Base-by-base conservation (phyloP, 371 early-diverging fungal genomes). In the Circinella minor region DNA sequence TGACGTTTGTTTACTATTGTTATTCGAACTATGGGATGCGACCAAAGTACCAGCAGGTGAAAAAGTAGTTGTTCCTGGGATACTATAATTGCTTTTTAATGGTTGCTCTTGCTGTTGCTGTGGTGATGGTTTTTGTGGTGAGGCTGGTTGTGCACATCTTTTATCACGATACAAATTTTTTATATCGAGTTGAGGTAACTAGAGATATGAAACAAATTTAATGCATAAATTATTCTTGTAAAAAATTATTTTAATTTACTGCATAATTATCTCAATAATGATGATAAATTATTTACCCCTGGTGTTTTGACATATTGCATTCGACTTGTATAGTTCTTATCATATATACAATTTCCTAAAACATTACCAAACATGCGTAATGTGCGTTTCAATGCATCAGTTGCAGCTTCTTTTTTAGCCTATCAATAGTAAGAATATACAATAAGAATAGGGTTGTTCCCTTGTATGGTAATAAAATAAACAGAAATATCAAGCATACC, bases 371-470 rank as follows among this genome's bases (percentile, higher is more conserved):
- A 99, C 67, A 88, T 85, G 8, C 95, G 89, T 66, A 99, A 73
- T 0, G 98, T 92, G 49, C 99, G 86, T 81, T 99, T 99, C 37
- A 97, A 68, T 0, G 90, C 98, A 82, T 99, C 99, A 0, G 99
- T 99, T 0, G 88, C 88, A 1, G 99, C 96, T 78, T 98, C 98
- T 72, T 99, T 99, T 73, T 91, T 93, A 6, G 96, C 96, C 87
- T 92, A 69, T 20, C 17, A 5, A 14, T 39, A 36, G 3, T 54
- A 27, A 27, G 27, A 27, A 27, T 27, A 27, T 27, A 27, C 27
- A 20, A 67, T 47, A 38, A 47, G 15, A 15, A 47, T 47, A 11
- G 47, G 15, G 47, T 15, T 15, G 47, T 47, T 15, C 15, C 47
- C 15, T 47, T 47, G 47, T 3, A 27, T 27, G 27, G 27, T 27